phyloP scores from a whole-genome alignment of 306 rosid genomes.

The Cicer yamashitae region DNA sequence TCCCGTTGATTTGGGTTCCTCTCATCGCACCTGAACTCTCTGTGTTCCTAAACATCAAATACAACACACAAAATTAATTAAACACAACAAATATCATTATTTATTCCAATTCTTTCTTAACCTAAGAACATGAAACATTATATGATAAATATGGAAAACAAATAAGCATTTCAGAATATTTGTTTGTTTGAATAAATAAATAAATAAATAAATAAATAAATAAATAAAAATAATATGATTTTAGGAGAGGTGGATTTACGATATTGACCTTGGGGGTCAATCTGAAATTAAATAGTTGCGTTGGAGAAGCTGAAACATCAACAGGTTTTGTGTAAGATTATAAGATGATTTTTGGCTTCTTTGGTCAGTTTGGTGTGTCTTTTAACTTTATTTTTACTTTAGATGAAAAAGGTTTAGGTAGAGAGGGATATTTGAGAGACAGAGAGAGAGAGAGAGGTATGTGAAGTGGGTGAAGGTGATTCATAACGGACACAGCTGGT shows the following conservation, averaged over 20 bases:
- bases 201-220: conserved; percentile 9
- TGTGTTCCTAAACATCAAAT: conserved; percentile 63
- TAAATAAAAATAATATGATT: background rate
- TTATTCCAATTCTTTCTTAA: conserved; percentile 13
- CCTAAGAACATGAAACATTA: conserved; percentile 13
- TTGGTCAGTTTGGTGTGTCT: conserved; percentile 41
- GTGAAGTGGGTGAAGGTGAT: conserved; percentile 33
- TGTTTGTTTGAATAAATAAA: background rate
- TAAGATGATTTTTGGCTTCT: conserved; percentile 54
- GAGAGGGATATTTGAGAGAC: conserved; percentile 17
- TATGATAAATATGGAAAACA: conserved; percentile 30
- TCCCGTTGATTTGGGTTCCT: conserved; percentile 82
- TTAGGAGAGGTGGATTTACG: conserved; percentile 49
- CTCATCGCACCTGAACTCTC: conserved; percentile 81
- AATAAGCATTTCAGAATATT: background rate
- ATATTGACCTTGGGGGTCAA: conserved; percentile 65
- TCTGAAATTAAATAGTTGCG: conserved; percentile 47
- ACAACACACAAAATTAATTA: background rate
- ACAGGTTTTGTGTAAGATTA: conserved; percentile 54
- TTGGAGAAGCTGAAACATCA: conserved; percentile 44
- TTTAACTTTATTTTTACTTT: conserved; percentile 47
- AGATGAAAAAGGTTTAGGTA: conserved; percentile 38
- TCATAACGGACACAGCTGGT: conserved; percentile 55
- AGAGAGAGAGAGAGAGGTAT: background rate
- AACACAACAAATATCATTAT: conserved; percentile 2